Conservation (phyloP, 2,329 filamentous ascomycete genomes). For the Laburnicola sp. region DNA sequence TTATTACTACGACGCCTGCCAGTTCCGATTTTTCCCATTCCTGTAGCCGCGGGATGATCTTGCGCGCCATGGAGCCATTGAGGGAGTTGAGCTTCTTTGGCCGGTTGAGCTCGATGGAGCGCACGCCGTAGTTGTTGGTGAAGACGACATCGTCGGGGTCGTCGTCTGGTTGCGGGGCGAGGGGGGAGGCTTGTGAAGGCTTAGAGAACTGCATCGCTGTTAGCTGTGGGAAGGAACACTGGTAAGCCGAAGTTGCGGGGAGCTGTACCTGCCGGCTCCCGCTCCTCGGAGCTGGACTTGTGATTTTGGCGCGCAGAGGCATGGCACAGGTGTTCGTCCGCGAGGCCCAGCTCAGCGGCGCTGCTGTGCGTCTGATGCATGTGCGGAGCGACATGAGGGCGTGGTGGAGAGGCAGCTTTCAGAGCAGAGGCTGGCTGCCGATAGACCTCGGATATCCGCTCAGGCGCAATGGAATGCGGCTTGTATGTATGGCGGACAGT, state of each 20-base stretch:
- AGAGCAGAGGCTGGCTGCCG: conserved; percentile 19
- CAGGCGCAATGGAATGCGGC: conserved; percentile 12
- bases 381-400: conserved; percentile 51
- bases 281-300: conserved; percentile 59
- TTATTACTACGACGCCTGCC: conserved; percentile 89
- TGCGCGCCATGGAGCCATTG: conserved; percentile 90
- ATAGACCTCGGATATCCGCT: conserved; percentile 45
- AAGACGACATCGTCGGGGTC: conserved; percentile 91
- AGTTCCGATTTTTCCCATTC: conserved; percentile 96
- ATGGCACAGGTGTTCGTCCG: conserved; percentile 55
- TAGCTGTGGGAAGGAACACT: conserved; percentile 7
- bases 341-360: conserved; percentile 46
- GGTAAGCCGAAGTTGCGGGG: conserved; percentile 9
- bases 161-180: conserved; percentile 66
- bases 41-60: conserved; percentile 84
- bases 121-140: conserved; percentile 82
- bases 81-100: conserved; percentile 90
- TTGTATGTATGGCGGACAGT: conserved; percentile 6
- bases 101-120: conserved; percentile 91
- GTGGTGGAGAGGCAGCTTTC: conserved; percentile 33
- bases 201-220: conserved; percentile 40
- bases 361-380: conserved; percentile 45
- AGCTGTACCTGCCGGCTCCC: conserved; percentile 55
- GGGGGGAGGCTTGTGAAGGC: conserved; percentile 32
- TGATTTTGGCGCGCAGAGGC: conserved; percentile 79